Evolutionary conservation across 2,329 filamentous ascomycete species (phyloP), one percentile per base, ranked within the genome.

Genomic region (Parafenestella ontariensis): DNA sequence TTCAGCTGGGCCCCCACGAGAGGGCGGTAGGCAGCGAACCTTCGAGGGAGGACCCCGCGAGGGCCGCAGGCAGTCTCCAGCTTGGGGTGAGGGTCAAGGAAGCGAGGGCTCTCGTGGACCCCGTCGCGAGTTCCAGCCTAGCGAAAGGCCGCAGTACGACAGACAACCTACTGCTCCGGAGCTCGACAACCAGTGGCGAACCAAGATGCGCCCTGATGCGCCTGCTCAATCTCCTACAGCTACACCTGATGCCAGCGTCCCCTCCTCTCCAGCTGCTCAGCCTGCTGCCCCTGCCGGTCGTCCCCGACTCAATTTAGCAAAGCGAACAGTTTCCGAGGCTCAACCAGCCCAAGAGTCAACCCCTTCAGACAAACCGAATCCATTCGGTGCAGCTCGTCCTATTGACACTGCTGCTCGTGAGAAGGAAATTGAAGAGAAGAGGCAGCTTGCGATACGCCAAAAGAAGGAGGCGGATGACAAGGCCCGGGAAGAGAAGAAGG

Each of bases 401-500:
- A 96, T 98, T 67, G 93, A 99, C 78, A 98, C 94, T 42, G 90
- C 91, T 41, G 85, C 92, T 13, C 88, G 91, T 63, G 94, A 98
- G 80, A 89, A 88, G 68, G 89, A 96, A 76, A 87, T 99, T 53
- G 94, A 96, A 70, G 92, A 96, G 79, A 96, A 92, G 83, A 85
- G 90, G 62, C 82, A 90, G 69, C 82, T 90, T 54, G 84, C 85
- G 6, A 60, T 92, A 23, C 87, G 87, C 61, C 88, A 95, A 76
- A 96, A 96, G 85, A 90, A 89, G 72, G 92, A 96, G 67, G 87
- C 89, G 0, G 91, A 95, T 1, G 91, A 95, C 59, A 95, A 93
- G 81, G 89, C 86, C 40, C 92, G 91, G 77, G 91, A 87, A 46
- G 87, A 88, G 62, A 85, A 82, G 74, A 78, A 78, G 51, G 76